Evolutionary conservation across 495 filamentous ascomycete species (phyloP).

Genomic region (Talaromyces trachyspermus): DNA sequence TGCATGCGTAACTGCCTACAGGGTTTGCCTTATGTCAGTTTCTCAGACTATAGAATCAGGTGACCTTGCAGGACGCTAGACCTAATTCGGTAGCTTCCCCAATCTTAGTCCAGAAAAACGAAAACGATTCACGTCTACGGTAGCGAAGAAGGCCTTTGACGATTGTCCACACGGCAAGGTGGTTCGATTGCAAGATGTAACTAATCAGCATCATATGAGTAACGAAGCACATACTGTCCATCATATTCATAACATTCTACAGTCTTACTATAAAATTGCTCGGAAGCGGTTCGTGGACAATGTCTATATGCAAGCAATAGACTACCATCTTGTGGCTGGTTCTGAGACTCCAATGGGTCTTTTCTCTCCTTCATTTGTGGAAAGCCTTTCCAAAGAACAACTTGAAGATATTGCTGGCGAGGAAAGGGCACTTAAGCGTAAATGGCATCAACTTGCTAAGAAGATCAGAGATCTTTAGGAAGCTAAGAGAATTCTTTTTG

Average conservation of each 20-base stretch:
- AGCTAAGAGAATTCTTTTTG: slow-evolving; percentile 29
- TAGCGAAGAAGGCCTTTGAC: neutral
- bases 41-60: no score
- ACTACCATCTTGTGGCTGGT: slow-evolving; percentile 27
- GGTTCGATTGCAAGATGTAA: neutral
- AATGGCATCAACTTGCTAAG: slow-evolving; percentile 26
- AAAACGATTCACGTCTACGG: neutral
- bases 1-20: no score
- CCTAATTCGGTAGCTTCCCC: no score
- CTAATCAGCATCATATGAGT: slow-evolving; percentile 8
- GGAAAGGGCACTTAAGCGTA: slow-evolving; percentile 18
- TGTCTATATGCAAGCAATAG: slow-evolving; percentile 37
- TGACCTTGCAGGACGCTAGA: no score
- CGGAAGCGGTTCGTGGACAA: slow-evolving; percentile 50
- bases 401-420: slow-evolving; percentile 42
- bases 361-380: slow-evolving; percentile 26
- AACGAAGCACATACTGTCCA: slow-evolving; percentile 40
- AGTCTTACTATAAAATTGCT: slow-evolving; percentile 54
- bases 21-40: no score
- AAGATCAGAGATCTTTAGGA: slow-evolving; percentile 34
- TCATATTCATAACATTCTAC: slow-evolving; percentile 51
- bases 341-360: slow-evolving; percentile 24
- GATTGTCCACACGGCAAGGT: neutral
- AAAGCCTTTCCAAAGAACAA: slow-evolving; percentile 25
- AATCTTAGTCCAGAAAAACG: no score